Evolutionary conservation across 2,329 filamentous ascomycete species (phyloP), one percentile per base, ranked within the genome.

Genomic region (Ophidiomyces ophidiicola): DNA sequence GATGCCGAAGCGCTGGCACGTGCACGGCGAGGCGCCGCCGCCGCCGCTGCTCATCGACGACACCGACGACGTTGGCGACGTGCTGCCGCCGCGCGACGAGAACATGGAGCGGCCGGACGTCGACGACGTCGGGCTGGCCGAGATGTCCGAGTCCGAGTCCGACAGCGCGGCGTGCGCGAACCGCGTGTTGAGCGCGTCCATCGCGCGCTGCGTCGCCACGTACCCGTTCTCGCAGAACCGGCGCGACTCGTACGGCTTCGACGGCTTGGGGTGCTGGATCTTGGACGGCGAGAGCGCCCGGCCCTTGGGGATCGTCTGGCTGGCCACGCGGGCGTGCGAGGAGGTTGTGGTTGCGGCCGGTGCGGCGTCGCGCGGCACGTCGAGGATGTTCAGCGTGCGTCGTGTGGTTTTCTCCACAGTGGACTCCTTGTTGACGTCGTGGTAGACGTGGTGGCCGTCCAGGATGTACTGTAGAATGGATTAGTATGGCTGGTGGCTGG

Each of bases 391-490:
- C 54, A 98, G 75, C 66, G 87, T 85, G 63, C 90, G 88, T 68
- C 87, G 85, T 42, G 90, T 96, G 62, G 87, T 96, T 60, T 88
- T 87, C 72, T 98, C 90, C 51, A 82, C 80, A 58, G 83, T 92
- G 59, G 81, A 88, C 56, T 82, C 71, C 61, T 86, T 80, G 62
- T 82, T 83, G 52, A 88, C 87, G 69, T 96, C 90, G 74, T 96
- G 88, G 46, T 87, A 87, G 62, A 93, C 81, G 64, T 94, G 87
- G 77, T 94, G 94, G 53, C 90, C 90, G 63, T 98, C 90, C 64
- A 96, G 90, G 78, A 96, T 94, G 74, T 94, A 98, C 59, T 63
- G 36, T 17, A 20, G 10, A 43, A 18, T 17, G 25, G 11, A 32
- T 56, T 43, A 51, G 48, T 35, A 23, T 8, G n/a, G n/a, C 21